phyloP scores from a whole-genome alignment of 2,329 filamentous ascomycete genomes.

The Didymellaceae sp. region DNA sequence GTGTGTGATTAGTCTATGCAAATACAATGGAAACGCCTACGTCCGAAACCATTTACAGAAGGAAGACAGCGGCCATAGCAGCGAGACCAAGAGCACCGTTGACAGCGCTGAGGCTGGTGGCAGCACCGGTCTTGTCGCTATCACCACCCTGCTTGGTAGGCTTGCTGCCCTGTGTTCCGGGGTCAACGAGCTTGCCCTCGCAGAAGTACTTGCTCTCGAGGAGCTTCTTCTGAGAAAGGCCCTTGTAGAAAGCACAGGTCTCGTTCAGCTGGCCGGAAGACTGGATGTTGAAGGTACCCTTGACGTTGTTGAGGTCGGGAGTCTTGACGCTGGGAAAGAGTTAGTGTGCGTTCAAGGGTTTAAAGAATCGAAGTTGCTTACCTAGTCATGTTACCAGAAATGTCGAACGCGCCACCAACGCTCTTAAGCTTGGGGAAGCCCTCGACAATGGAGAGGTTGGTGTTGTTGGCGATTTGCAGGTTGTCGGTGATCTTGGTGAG shows the following conservation, averaged over 20 bases:
- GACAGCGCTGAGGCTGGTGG: conserved; percentile 50
- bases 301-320: conserved; percentile 58
- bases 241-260: conserved; percentile 52
- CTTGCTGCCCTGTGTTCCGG: conserved; percentile 45
- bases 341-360: conserved; percentile 35
- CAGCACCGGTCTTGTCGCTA: conserved; percentile 45
- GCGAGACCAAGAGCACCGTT: conserved; percentile 52
- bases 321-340: conserved; percentile 67
- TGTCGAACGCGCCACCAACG: conserved; percentile 80
- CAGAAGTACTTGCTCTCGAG: conserved; percentile 53
- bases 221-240: conserved; percentile 51
- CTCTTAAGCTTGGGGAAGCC: conserved; percentile 72
- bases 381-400: conserved; percentile 83
- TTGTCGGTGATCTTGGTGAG: conserved; percentile 76
- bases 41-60: conserved; percentile 52
- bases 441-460: conserved; percentile 67
- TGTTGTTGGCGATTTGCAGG: conserved; percentile 91
- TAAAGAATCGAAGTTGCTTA: conserved; percentile 58
- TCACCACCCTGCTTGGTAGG: conserved; percentile 37
- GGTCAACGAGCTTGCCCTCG: conserved; percentile 47
- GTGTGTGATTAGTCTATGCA: conserved; percentile 50
- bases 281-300: conserved; percentile 60
- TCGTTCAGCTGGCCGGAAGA: conserved; percentile 51
- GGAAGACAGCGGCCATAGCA: conserved; percentile 56
- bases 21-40: conserved; percentile 47